Conservation (phyloP, 2,329 filamentous ascomycete species). For the Dactylonectria macrodidyma region DNA sequence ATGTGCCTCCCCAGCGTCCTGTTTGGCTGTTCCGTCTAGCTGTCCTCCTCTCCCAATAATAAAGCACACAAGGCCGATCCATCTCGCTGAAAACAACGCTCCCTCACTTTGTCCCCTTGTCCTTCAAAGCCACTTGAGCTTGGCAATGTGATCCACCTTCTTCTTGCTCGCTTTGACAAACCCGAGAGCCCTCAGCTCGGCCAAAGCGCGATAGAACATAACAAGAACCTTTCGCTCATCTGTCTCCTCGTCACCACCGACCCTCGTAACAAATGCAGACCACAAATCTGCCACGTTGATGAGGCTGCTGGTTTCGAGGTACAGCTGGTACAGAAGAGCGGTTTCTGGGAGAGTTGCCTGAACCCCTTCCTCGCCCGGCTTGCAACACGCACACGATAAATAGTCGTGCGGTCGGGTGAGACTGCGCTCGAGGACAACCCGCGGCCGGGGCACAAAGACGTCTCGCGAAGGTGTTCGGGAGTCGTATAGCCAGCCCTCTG, state of each 20-base stretch:
- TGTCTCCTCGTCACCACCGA: constrained; percentile 57
- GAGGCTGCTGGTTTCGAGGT: constrained; percentile 81
- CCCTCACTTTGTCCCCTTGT: not conserved
- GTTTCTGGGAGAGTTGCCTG: constrained; percentile 77
- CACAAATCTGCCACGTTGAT: constrained; percentile 87
- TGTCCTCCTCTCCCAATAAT: not conserved
- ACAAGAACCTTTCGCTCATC: constrained; percentile 75
- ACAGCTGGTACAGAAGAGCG: constrained; percentile 83
- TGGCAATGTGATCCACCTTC: constrained; percentile 92
- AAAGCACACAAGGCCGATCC: constrained; percentile 9
- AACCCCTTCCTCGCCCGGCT: constrained; percentile 62
- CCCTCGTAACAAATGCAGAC: constrained; percentile 79
- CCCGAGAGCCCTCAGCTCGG: constrained; percentile 88
- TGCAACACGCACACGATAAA: constrained; percentile 80
- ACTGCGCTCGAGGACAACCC: constrained; percentile 79
- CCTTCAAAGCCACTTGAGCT: constrained; percentile 81
- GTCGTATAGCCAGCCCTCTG: constrained; percentile 85
- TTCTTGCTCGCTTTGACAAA: constrained; percentile 92
- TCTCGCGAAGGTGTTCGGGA: constrained; percentile 78
- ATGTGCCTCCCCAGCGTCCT: not conserved
- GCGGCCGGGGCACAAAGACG: constrained; percentile 82
- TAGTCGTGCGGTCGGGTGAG: constrained; percentile 83
- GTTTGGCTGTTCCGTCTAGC: not conserved
- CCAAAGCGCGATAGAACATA: constrained; percentile 87
- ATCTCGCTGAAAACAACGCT: constrained; percentile 7